Conservation (phyloP, 2,329 filamentous ascomycete genomes). For the Aspergillus unguis region DNA sequence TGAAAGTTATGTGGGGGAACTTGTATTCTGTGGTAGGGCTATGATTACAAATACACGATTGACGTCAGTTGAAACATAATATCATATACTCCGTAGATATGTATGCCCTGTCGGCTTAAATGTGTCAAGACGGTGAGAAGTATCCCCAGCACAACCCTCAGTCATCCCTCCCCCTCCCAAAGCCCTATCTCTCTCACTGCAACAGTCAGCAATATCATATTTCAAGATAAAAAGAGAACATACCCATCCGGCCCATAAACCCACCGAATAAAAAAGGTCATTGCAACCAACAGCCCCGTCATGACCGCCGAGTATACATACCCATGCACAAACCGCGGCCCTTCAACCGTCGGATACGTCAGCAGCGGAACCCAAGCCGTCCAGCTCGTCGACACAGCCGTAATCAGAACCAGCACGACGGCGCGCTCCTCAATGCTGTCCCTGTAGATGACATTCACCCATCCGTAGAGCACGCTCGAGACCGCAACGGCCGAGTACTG, state of each 20-base stretch:
- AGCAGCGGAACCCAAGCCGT: conserved; percentile 1
- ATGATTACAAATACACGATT: too few relatives aligned
- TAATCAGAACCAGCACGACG: not conserved
- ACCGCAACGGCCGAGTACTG: conserved; percentile 5
- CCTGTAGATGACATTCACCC: conserved; percentile 1
- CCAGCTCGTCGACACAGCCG: conserved; percentile 1
- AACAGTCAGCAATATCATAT: not conserved
- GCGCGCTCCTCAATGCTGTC: conserved; percentile 5
- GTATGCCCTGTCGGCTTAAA: too few relatives aligned
- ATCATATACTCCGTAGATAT: too few relatives aligned
- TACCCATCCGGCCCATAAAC: conserved; percentile 1
- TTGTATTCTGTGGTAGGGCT: too few relatives aligned
- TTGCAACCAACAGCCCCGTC: not conserved
- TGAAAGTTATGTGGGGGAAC: too few relatives aligned
- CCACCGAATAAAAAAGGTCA: conserved; percentile 1
- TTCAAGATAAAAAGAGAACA: not conserved
- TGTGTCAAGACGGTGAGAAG: not conserved
- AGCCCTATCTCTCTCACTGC: not conserved
- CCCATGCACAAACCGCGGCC: not conserved
- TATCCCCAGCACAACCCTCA: not conserved
- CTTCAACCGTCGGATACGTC: not conserved
- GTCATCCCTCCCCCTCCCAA: not conserved
- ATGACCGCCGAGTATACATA: not conserved
- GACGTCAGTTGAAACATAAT: too few relatives aligned
- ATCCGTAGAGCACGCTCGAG: not conserved